phyloP scores from a whole-genome alignment of 352 stramenopile genomes.

The Thalassiosira ordinaria region DNA sequence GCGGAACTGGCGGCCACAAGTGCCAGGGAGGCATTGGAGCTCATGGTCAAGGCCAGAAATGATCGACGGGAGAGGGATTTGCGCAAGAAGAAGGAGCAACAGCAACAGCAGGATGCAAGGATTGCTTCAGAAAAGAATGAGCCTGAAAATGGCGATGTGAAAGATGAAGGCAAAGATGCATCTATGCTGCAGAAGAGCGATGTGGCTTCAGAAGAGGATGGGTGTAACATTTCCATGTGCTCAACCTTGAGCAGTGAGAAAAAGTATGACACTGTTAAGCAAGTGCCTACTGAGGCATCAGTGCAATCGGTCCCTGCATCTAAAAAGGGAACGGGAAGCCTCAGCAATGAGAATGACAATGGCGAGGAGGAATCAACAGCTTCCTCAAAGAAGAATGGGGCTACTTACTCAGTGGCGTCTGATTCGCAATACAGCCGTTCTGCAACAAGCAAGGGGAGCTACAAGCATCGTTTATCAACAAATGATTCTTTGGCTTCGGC shows the following conservation, averaged over 20 bases:
- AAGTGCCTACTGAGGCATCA: too few species aligned
- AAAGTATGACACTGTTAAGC: too few species aligned
- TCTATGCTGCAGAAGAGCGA: too few species aligned
- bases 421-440: slow-evolving; percentile 14
- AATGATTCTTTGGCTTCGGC: not conserved
- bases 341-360: not conserved
- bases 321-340: not conserved
- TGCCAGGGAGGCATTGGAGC: slow-evolving; percentile 27
- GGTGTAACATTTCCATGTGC: too few species aligned
- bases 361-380: not conserved
- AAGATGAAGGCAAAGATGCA: too few species aligned
- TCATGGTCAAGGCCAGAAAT: slow-evolving; percentile 18
- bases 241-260: too few species aligned
- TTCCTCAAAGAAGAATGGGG: not conserved
- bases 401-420: slow-evolving; percentile 7
- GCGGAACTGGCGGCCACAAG: slow-evolving; percentile 19
- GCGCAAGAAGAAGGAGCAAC: not conserved
- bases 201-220: too few species aligned
- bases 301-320: too few species aligned
- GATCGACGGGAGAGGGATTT: slow-evolving; percentile 6
- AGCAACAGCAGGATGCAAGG: too few species aligned
- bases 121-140: not conserved
- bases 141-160: too few species aligned
- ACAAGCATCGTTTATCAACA: not conserved
- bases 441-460: not conserved